Evolutionary conservation across 2,329 filamentous ascomycete genomes (phyloP), one percentile per base, ranked within the genome.

Genomic region (Dothistroma pini): DNA sequence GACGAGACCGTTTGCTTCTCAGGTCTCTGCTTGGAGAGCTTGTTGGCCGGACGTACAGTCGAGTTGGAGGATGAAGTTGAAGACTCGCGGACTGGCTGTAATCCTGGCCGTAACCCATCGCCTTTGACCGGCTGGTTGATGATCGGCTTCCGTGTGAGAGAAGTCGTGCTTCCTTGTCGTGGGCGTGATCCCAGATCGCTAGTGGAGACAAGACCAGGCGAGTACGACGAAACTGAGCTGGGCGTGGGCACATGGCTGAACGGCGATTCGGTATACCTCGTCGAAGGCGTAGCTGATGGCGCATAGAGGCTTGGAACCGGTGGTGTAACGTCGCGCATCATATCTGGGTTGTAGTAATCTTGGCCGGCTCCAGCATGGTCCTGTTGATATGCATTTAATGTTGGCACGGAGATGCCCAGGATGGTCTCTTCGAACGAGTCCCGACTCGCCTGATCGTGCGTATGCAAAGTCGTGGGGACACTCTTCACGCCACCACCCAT

Each of bases 241-340:
- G 89, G 89, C 2, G 89, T 92, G 0, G 89, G 91, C 61, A 89
- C 88, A 64, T 89, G 83, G 71, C 89, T 92, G 74, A 91, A 92
- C 5, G 88, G 85, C 1, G 89, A 92, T 59, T 86, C 89, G 1
- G 88, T 90, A 69, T 89, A 91, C 63, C 87, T 81, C 1, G 89
- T 91, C 4, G 89, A 92, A 41, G 89, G 88, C 61, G 88, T 91
- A 25, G 81, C 85, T 63, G 89, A 91, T 57, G 86, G 81, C 2
- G 81, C 83, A 73, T 88, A 86, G 16, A n/a, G 29, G 19, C 51
- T 54, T 16, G 63, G 56, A 5, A 68, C 53, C 2, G 70, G 63
- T 21, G 70, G 65, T 9, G 69, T 66, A 38, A 59, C 47, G 32
- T 69, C 65, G 52, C 63, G 61, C n/a, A 57, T 62, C 22, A 58